These are phyloP conservation scores for Angophora floribunda DNA, from an alignment of 345 rosid species.

Conservation along the genomic window DNA sequence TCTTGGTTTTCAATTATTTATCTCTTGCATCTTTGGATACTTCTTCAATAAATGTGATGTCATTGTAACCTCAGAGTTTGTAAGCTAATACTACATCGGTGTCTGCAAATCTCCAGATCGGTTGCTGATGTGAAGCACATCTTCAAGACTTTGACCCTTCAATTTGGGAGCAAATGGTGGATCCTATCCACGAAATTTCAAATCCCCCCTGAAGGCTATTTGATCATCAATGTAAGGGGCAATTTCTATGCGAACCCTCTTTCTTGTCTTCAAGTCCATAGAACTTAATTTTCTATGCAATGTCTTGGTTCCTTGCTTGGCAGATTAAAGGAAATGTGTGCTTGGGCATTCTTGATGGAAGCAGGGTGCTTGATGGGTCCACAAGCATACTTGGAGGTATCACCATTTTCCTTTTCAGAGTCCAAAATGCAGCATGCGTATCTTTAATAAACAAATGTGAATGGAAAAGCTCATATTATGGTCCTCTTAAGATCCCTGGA, in stretches of 20 bases:
- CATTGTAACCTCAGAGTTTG: neutral
- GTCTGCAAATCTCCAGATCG: conserved; percentile 31
- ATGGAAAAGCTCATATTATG: neutral
- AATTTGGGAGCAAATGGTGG: conserved; percentile 89
- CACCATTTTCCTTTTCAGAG: neutral
- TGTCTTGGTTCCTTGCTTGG: neutral
- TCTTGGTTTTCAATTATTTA: neutral
- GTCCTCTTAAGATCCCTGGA: neutral
- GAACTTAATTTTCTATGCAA: neutral
- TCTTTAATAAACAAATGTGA: neutral
- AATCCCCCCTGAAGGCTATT: conserved; percentile 76
- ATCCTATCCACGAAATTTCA: conserved; percentile 48
- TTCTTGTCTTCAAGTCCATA: neutral
- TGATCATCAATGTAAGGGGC: conserved; percentile 59
- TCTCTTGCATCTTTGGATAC: neutral
- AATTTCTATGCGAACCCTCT: neutral
- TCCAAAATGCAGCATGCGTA: neutral
- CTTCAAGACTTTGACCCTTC: conserved; percentile 78
- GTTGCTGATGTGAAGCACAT: conserved; percentile 41
- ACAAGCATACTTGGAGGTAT: conserved; percentile 84
- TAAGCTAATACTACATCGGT: neutral
- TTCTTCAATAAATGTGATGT: neutral
- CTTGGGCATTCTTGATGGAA: conserved; percentile 90
- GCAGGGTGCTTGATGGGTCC: conserved; percentile 68
- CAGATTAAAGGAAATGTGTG: conserved; percentile 81